Percentiles rank a stretch among this genome's conserved stretches.
Conservation (phyloP, 108 stramenopile genomes). For the Cyclotella choctawhatcheeana region DNA sequence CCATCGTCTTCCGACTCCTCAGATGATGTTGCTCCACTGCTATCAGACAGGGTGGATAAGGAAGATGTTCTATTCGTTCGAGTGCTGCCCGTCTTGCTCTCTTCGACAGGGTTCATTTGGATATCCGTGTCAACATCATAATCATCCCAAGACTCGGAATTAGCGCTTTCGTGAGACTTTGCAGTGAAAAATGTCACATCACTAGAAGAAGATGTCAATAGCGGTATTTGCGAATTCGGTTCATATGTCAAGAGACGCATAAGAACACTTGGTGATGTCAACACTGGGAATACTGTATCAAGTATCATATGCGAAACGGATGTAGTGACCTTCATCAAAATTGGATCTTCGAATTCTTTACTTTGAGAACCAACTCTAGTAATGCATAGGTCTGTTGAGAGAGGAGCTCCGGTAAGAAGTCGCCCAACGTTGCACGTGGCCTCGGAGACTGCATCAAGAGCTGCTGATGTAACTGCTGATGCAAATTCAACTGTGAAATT, state of each 20-base stretch:
- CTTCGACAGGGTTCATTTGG: background rate
- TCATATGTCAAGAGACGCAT: background rate
- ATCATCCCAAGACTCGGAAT: background rate
- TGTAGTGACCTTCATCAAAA: background rate
- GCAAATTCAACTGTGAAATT: constrained; percentile 21
- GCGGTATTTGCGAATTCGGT: background rate
- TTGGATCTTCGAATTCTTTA: background rate
- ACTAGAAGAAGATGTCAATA: background rate
- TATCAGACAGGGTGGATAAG: background rate
- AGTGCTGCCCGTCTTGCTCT: background rate
- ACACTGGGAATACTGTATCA: background rate
- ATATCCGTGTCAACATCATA: background rate
- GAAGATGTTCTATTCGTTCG: background rate
- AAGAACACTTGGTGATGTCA: background rate
- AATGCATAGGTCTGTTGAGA: background rate
- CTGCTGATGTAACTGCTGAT: constrained; percentile 14
- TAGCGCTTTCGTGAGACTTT: background rate
- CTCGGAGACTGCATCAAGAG: constrained; percentile 15
- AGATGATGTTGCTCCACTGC: background rate
- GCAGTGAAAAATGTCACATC: background rate
- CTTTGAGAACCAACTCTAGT: background rate
- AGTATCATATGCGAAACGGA: background rate
- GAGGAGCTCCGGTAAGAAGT: background rate
- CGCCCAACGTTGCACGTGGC: background rate
- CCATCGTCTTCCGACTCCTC: background rate